Evolutionary conservation across 306 rosid species (phyloP).

Genomic region (Rosa persica): DNA sequence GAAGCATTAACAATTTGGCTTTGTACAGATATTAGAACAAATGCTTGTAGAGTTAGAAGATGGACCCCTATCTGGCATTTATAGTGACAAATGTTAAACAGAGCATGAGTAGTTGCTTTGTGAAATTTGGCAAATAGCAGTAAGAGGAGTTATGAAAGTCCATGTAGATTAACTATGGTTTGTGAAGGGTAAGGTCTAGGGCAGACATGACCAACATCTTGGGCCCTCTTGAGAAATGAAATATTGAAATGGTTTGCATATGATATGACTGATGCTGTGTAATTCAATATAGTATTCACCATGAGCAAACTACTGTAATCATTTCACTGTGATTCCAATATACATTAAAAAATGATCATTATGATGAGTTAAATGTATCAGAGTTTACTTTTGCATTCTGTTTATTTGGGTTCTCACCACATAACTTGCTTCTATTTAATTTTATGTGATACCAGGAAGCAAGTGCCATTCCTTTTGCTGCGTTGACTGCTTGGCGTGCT

Average conservation of each 20-base stretch:
- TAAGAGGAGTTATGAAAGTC: not conserved
- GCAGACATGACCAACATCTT: not conserved
- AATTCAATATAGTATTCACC: not conserved
- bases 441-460: slow-evolving; percentile 55
- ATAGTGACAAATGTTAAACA: not conserved
- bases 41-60: not conserved
- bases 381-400: not conserved
- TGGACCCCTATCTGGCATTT: not conserved
- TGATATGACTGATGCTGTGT: not conserved
- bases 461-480: slow-evolving; percentile 96
- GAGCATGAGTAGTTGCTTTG: not conserved
- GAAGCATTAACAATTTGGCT: not conserved
- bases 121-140: not conserved
- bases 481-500: slow-evolving; percentile 99
- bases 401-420: not conserved
- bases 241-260: not conserved
- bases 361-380: not conserved
- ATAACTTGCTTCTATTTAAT: not conserved
- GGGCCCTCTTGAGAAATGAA: not conserved
- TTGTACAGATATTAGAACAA: not conserved
- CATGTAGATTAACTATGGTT: not conserved
- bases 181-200: not conserved
- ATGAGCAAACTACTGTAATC: not conserved
- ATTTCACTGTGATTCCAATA: not conserved
- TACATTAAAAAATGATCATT: not conserved